Evolutionary conservation across 306 rosid species (phyloP), one percentile per base, ranked within the genome.

Genomic region (Mimosa bimucronata): DNA sequence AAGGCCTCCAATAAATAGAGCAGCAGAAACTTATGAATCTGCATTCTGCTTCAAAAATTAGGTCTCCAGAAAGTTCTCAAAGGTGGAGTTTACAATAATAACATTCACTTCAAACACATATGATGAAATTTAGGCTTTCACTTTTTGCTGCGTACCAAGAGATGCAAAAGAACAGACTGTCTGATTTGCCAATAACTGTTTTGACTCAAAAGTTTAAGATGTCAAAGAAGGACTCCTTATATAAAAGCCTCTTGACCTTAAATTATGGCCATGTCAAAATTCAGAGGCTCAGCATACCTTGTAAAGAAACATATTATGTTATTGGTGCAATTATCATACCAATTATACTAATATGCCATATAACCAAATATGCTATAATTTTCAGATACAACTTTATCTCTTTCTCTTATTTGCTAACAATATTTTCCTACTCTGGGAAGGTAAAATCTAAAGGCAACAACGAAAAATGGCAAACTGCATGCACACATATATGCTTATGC

Each of bases 71-170:
- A 21, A 75, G 52, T 66, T 69, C 23, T 55, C 16, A 70, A 7
- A 71, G 1, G 42, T 23, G 53, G 26, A 34, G 23, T 37, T 50
- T 66, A 66, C 74, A 68, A 44, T 69, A 42, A 78, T 78, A n/a
- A 78, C 61, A 40, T 69, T 68, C 57, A 38, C 81, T 78, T 53
- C 64, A 68, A 52, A 78, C 30, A 65, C 18, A 21, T n/a, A n/a
- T 5, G 73, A 53, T 75, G 44, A 70, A 41, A n/a, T 68, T 66
- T 34, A 66, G 45, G 21, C 37, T 66, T 19, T 31, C 58, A n/a
- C 26, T 71, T 44, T 57, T 55, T 38, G 14, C 42, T 21, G 66
- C 16, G 61, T 23, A 28, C 65, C 66, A 75, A 34, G 13, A 44
- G 67, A 4, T 25, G 34, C 34, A 25, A 58, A 9, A 58, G 66